A percentile compares a stretch with the other conserved stretches of the same genome.
phyloP scores from a whole-genome alignment of 352 stramenopile genomes.

The Peronospora destructor region DNA sequence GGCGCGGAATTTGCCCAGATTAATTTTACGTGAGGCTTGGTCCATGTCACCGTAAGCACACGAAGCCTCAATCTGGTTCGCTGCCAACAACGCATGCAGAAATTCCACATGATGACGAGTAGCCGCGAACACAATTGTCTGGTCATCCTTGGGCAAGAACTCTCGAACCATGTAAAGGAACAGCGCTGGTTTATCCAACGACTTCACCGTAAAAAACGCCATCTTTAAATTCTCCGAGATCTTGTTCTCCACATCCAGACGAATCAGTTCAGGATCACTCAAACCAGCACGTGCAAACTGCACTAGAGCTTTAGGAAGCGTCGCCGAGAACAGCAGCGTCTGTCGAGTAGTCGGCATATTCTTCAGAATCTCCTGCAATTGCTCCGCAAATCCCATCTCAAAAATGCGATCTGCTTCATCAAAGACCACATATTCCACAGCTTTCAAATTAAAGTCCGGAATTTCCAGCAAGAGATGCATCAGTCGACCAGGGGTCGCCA shows the following conservation, averaged over 20 bases:
- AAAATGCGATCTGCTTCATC: conserved; percentile 99
- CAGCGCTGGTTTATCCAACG: conserved; percentile 91
- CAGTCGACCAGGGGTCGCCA: conserved; percentile 91
- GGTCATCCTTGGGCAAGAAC: conserved; percentile 87
- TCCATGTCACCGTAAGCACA: conserved; percentile 94
- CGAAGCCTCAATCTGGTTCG: conserved; percentile 79
- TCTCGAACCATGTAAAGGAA: conserved; percentile 95
- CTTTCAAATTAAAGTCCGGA: conserved; percentile 89
- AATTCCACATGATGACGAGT: conserved; percentile 99
- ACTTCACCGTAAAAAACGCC: conserved; percentile 95
- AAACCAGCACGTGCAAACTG: conserved; percentile 98
- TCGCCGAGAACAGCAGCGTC: conserved; percentile 94
- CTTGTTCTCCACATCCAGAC: conserved; percentile 96
- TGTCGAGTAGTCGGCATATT: conserved; percentile 84
- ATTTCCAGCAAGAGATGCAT: conserved; percentile 93
- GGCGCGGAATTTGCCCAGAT: conserved; percentile 85
- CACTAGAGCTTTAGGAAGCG: conserved; percentile 94
- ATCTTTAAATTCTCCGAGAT: conserved; percentile 97
- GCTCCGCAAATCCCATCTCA: conserved; percentile 98
- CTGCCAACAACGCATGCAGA: conserved; percentile 88
- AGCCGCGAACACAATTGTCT: conserved; percentile 97
- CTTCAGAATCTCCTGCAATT: conserved; percentile 92
- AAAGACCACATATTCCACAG: conserved; percentile 92
- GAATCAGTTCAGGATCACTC: conserved; percentile 94
- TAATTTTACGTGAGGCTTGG: conserved; percentile 84